Base-by-base conservation (phyloP, 768 basidiomycete species). In the Lentinula guzmanii region DNA sequence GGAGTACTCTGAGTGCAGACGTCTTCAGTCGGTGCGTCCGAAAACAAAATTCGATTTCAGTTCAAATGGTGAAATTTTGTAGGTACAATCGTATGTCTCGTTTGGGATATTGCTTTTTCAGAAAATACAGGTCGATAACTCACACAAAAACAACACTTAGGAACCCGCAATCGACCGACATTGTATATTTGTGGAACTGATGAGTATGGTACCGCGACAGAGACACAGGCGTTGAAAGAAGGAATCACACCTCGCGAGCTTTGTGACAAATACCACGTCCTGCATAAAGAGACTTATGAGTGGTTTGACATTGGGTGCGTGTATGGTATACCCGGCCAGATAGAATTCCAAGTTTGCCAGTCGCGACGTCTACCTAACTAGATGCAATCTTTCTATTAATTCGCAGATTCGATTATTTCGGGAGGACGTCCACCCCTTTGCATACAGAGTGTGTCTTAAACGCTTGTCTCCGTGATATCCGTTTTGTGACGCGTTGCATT, bases 121-220 rank as follows among this genome's bases (percentile, higher is more conserved):
- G n/a, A 42, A 11, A 35, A 18, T 11, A 7, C 37, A 2, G 37
- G 37, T 39, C 37, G 28, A 28, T 28, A 39, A 8, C 37, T 39
- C 37, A 39, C 13, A 8, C 21, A 8, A 39, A 3, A 39, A 13
- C 24, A 43, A 52, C 21, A 15, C 8, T 9, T 48, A 82, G 81
- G 86, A 37, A 90, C 93, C 34, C 79, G 90, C 68, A 97, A 98
- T 78, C 80, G 90, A 67, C 86, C 88, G 48, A 96, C 94, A 0
- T 80, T 98, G 35, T 99, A 96, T 71, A 82, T 99, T 60, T 99
- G 97, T 73, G 97, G 97, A 31, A 98, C 97, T 4, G 97, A 99
- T 70, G 97, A 99, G 74, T 99, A 99, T 68, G 97, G 97, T n/a
- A 99, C 97, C 6, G 96, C 97, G 0, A 97, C 97, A 0, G 97